Conservation (phyloP, 495 filamentous ascomycete species). For the Apiosordaria backusii region DNA sequence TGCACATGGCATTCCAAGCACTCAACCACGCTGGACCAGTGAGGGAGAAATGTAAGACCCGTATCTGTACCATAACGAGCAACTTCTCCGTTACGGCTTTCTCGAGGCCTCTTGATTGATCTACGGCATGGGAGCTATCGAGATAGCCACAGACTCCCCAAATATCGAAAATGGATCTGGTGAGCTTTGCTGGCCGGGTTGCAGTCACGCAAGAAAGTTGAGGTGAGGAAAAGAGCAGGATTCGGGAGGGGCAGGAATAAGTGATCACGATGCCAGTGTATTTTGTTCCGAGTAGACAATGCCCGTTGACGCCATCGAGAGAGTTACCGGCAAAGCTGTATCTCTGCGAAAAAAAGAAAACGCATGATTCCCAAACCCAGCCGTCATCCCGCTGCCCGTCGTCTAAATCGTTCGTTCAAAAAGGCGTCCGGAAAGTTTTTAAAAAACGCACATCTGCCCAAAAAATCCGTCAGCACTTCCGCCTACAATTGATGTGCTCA, state of each 20-base stretch:
- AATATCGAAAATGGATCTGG: constrained; percentile 46
- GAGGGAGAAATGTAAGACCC: constrained; percentile 63
- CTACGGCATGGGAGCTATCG: constrained; percentile 54
- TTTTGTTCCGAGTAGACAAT: constrained; percentile 33
- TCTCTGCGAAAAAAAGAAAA: constrained; percentile 16
- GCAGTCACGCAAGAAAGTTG: neutral
- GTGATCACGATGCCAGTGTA: constrained; percentile 36
- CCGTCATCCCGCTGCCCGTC: constrained; percentile 28
- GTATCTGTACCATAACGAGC: constrained; percentile 91
- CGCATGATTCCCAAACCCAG: constrained; percentile 25
- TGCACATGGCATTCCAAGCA: too few species aligned
- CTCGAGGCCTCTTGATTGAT: constrained; percentile 64
- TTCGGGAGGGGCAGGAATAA: neutral
- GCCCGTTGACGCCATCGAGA: constrained; percentile 33
- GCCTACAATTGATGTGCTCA: neutral
- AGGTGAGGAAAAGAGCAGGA: neutral
- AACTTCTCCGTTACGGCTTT: constrained; percentile 76
- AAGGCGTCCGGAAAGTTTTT: constrained; percentile 19
- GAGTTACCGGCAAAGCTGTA: constrained; percentile 28
- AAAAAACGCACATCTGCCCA: constrained; percentile 28
- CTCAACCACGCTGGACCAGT: neutral
- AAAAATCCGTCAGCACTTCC: constrained; percentile 5
- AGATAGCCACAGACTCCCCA: constrained; percentile 53
- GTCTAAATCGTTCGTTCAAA: constrained; percentile 20
- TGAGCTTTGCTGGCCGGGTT: constrained; percentile 49